Base-by-base conservation (phyloP, 192 early-diverging fungal genomes). In the Backusella luteola region DNA sequence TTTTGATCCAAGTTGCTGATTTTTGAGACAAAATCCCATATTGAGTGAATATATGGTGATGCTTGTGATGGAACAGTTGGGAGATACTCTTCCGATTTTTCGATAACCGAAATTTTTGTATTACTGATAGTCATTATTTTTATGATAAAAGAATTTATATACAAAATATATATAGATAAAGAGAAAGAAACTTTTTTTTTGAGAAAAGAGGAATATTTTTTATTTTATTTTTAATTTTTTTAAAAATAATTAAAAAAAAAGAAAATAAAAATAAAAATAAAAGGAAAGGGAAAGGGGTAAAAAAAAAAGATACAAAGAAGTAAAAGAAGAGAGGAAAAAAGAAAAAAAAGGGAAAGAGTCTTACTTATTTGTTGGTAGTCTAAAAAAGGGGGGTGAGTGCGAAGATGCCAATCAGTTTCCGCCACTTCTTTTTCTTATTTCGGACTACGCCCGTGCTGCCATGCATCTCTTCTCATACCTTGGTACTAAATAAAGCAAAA, bases 401-500 rank as follows among this genome's bases (percentile, higher is more conserved):
- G 14, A n/a, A n/a, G 44, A 49, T 72, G 39, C 70, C 71, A 73
- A 74, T 74, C 73, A 59, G 53, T 74, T 59, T 74, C 71, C 71
- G 71, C 71, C 56, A 56, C 73, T 56, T 59, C 70, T 63, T 63
- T 39, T 72, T 44, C 73, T 74, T 74, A 39, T 74, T 74, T 74
- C 73, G 56, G 73, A 74, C 73, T 39, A 66, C 73, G 73, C 73
- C 73, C 73, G 73, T 74, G 56, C 56, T 69, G 34, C 36, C 73
- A 72, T 72, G 44, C 70, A 72, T 49, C 41, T 29, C 56, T 49
- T 29, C 56, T 63, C 56, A 63, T 63, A 63, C 26, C 26, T 63
- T 29, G 21, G 56, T 29, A 63, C 56, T 63, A 63, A 63, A 63
- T 63, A 63, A 63, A 29, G 56, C 23, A 63, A 63, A 63, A 63